Base-by-base conservation (phyloP, 1,284 basidiomycete genomes). In the Caloboletus firmus region DNA sequence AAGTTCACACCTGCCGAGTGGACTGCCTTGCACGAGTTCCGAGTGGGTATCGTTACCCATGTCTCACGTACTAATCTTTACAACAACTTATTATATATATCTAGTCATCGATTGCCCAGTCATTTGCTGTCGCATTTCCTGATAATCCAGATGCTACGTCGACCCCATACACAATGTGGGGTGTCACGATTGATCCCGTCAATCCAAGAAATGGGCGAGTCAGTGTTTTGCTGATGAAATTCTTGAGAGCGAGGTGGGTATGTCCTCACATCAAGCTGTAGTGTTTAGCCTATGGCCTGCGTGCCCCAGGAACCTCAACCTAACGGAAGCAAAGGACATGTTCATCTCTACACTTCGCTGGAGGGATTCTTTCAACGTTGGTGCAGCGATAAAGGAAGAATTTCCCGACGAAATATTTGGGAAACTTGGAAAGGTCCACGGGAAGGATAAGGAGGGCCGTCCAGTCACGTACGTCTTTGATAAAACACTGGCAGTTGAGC, bases 191-290 rank as follows among this genome's bases (percentile, higher is more conserved):
- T 41, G 79, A 87, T 68, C 85, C 83, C 8, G 61, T 59, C 7
- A 75, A 75, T 50, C 76, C 80, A 17, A 71, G 68, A 37, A 78
- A 87, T 67, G 82, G 87, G 1, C 78, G 79, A 10, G 79, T 81
- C 43, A 89, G 85, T 61, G 87, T 91, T 20, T 64, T 91, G 8
- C 75, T 91, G 41, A 81, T 88, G 80, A 91, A 91, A 67, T 91
- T 91, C 73, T 72, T 90, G 34, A 78, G 87, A 55, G 89, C 89
- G 11, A 81, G 87, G 87, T 84, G 58, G n/a, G 74, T 26, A 42
- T 12, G 22, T 20, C 20, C 34, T 13, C 10, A 28, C 26, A 37
- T 12, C 10, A 18, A 42, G 17, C 4, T 26, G 11, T 26, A 2
- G 6, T 20, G 1, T 37, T 52, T 35, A 32, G 3, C 15, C 26